Evolutionary conservation across 2,329 filamentous ascomycete genomes (phyloP).

Genomic region (Pyricularia grisea): DNA sequence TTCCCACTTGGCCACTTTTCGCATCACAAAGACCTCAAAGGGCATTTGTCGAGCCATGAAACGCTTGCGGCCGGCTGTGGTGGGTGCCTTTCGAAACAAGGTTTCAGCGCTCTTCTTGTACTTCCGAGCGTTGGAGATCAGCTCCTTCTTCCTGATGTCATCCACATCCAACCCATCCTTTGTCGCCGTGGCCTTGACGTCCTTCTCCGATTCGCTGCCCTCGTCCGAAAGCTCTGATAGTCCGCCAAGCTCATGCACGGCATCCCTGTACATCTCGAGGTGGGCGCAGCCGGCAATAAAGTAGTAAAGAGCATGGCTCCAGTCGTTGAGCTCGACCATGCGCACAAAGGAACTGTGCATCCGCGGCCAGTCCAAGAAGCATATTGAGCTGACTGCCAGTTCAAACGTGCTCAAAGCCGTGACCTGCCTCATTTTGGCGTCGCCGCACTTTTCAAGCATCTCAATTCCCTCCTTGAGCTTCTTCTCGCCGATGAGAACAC

Average conservation of each 20-base stretch:
- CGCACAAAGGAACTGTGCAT: conserved; percentile 66
- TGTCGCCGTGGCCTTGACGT: conserved; percentile 11
- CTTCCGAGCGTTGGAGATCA: conserved; percentile 31
- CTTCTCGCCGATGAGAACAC: conserved; percentile 60
- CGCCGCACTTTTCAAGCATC: conserved; percentile 48
- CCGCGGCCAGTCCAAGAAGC: conserved; percentile 63
- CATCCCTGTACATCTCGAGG: conserved; percentile 70
- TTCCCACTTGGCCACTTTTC: conserved; percentile 87
- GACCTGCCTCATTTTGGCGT: conserved; percentile 78
- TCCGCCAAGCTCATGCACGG: conserved; percentile 24
- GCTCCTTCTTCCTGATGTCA: conserved; percentile 8
- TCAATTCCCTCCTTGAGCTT: conserved; percentile 59
- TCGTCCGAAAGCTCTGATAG: background rate
- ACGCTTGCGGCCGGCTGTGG: conserved; percentile 71
- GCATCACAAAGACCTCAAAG: conserved; percentile 75
- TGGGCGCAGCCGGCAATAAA: conserved; percentile 76
- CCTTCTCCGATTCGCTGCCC: conserved; percentile 11
- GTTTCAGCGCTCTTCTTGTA: conserved; percentile 59
- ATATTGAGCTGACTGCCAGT: conserved; percentile 68
- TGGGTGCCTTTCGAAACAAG: conserved; percentile 61
- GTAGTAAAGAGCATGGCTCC: conserved; percentile 84
- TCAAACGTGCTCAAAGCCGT: conserved; percentile 81
- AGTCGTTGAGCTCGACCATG: conserved; percentile 75
- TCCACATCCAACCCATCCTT: conserved; percentile 14
- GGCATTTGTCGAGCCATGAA: conserved; percentile 87